phyloP scores from a whole-genome alignment of 345 rosid genomes.

The Bruguiera gymnorhiza region DNA sequence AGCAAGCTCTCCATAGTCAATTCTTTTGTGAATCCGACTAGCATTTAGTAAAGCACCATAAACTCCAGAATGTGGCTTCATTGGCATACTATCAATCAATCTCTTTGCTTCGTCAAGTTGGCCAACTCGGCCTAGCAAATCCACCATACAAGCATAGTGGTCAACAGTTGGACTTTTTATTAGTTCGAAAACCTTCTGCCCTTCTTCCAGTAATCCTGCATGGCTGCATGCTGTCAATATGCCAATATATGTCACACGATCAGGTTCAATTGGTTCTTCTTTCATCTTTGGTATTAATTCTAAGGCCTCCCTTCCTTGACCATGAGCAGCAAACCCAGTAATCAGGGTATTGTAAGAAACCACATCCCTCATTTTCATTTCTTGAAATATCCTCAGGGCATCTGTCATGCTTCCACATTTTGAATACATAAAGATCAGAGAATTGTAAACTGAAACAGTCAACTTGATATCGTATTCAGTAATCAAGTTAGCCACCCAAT shows the following conservation, averaged over 20 bases:
- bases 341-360: slow-evolving; percentile 41
- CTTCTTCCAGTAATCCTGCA: slow-evolving; percentile 42
- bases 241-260: slow-evolving; percentile 35
- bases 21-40: slow-evolving; percentile 23
- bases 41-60: slow-evolving; percentile 35
- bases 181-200: slow-evolving; percentile 25
- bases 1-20: slow-evolving; percentile 31
- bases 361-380: slow-evolving; percentile 30
- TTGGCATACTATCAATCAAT: slow-evolving; percentile 28
- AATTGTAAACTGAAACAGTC: slow-evolving; percentile 34
- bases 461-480: slow-evolving; percentile 33
- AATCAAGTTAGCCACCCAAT: slow-evolving; percentile 28
- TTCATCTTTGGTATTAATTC: slow-evolving; percentile 26
- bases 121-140: slow-evolving; percentile 33
- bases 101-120: slow-evolving; percentile 31
- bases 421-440: slow-evolving; percentile 43
- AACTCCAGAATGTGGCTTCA: slow-evolving; percentile 39
- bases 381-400: slow-evolving; percentile 31
- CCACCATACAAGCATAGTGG: slow-evolving; percentile 37
- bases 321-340: slow-evolving; percentile 44
- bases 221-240: slow-evolving; percentile 46
- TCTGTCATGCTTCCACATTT: slow-evolving; percentile 36
- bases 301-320: slow-evolving; percentile 33
- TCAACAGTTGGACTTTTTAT: slow-evolving; percentile 20
- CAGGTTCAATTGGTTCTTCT: slow-evolving; percentile 32